phyloP scores from a whole-genome alignment of 257 asterid genomes.

The Verbena officinalis region DNA sequence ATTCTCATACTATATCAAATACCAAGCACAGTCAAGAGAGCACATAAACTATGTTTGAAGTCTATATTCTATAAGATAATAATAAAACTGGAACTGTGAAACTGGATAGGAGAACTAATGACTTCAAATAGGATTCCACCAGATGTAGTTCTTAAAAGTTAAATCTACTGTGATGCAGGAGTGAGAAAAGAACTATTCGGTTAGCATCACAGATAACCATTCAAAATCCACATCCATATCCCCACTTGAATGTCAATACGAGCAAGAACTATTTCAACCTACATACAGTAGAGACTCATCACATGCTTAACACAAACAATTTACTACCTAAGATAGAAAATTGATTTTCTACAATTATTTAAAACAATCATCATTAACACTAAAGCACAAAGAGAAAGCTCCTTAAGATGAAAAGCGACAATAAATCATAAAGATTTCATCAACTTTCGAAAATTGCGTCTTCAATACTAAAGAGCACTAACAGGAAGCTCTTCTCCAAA shows the following conservation, averaged over 20 bases:
- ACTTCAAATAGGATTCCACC: background rate
- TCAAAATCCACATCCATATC: constrained; percentile 20
- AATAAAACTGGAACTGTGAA: too few relatives aligned
- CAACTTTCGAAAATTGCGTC: too few relatives aligned
- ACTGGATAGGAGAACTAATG: too few relatives aligned
- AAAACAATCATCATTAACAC: constrained; percentile 20
- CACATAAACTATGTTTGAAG: background rate
- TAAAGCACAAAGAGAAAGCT: constrained; percentile 17
- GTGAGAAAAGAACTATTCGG: background rate
- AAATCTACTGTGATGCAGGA: constrained; percentile 1
- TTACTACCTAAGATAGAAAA: constrained; percentile 3
- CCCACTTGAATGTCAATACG: constrained; percentile 11
- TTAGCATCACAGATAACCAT: background rate
- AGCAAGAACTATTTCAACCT: constrained; percentile 4
- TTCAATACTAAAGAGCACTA: background rate
- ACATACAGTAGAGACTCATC: background rate
- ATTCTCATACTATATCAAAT: constrained; percentile 1
- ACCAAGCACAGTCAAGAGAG: background rate
- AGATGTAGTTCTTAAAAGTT: background rate
- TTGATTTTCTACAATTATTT: background rate
- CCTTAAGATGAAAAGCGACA: background rate
- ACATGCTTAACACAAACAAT: constrained; percentile 5
- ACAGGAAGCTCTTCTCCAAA: background rate
- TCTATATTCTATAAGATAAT: constrained; percentile 8
- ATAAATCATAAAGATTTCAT: background rate